These are phyloP conservation scores for Daldinia concentrica DNA, from an alignment of 495 filamentous ascomycete genomes.

Conservation along the genomic window DNA sequence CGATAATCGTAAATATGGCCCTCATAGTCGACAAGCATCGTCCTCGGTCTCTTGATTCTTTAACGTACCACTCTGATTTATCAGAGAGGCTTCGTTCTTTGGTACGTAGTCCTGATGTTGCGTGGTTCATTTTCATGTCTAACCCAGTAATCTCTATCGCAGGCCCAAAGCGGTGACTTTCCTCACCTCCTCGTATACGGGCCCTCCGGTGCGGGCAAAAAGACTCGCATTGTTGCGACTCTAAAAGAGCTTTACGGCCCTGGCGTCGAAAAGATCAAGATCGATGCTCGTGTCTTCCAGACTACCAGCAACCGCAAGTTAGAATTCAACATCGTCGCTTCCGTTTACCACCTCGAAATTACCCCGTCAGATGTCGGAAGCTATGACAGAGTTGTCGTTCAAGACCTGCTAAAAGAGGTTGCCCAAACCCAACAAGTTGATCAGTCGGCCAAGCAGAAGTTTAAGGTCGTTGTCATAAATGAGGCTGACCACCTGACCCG, in stretches of 20 bases:
- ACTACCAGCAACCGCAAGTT: constrained; percentile 95
- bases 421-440: constrained; percentile 99
- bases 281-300: constrained; percentile 94
- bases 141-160: constrained; percentile 22
- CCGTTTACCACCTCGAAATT: constrained; percentile 96
- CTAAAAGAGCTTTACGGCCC: constrained; percentile 91
- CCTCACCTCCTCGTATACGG: constrained; percentile 97
- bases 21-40: constrained; percentile 95
- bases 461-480: constrained; percentile 99
- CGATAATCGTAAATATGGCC: constrained; percentile 53
- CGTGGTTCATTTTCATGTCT: constrained; percentile 14
- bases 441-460: constrained; percentile 82
- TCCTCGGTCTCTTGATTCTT: constrained; percentile 83
- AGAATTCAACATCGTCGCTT: constrained; percentile 97
- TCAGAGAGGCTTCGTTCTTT: constrained; percentile 87
- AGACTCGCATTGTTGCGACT: constrained; percentile 94
- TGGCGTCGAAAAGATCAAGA: constrained; percentile 96
- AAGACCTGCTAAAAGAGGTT: constrained; percentile 96
- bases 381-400: constrained; percentile 93
- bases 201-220: constrained; percentile 95
- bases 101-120: constrained; percentile 60
- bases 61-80: constrained; percentile 89
- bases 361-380: constrained; percentile 97
- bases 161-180: constrained; percentile 97
- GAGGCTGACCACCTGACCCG: constrained; percentile 95